These are phyloP conservation scores for Plasmopara viticola DNA, from an alignment of 352 stramenopile species.

Conservation along the genomic window DNA sequence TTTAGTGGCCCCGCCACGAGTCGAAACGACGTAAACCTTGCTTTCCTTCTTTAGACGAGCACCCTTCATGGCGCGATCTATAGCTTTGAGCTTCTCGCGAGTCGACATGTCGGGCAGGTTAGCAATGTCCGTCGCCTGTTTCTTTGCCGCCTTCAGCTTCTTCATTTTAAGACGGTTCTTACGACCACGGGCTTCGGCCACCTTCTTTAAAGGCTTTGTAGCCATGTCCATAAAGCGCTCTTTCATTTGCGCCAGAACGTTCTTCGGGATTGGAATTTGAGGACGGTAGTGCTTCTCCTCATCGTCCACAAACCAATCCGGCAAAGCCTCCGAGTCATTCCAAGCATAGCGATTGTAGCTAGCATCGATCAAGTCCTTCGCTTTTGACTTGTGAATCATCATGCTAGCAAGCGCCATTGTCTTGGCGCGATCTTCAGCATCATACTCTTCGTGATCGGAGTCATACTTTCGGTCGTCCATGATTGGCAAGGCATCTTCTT, in stretches of 20 bases:
- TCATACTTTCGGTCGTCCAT: constrained; percentile 92
- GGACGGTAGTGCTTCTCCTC: constrained; percentile 96
- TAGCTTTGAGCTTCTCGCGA: constrained; percentile 96
- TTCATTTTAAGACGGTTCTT: constrained; percentile 93
- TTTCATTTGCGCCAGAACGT: constrained; percentile 98
- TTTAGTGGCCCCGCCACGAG: constrained; percentile 49
- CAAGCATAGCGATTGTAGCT: constrained; percentile 99
- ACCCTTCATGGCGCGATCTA: constrained; percentile 96
- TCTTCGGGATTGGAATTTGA: constrained; percentile 94
- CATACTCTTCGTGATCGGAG: constrained; percentile 96
- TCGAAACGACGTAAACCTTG: constrained; percentile 96
- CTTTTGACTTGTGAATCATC: constrained; percentile 96
- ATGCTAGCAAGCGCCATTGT: constrained; percentile 96
- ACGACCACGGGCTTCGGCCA: constrained; percentile 94
- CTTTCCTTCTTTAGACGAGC: constrained; percentile 85
- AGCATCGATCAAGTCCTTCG: constrained; percentile 97
- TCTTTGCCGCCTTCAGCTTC: constrained; percentile 96
- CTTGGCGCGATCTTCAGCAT: constrained; percentile 94
- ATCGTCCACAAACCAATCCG: constrained; percentile 97
- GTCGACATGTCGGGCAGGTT: constrained; percentile 96
- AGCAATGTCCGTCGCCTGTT: constrained; percentile 94
- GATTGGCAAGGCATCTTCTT: constrained; percentile 41
- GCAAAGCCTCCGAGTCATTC: constrained; percentile 95
- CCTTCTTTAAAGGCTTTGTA: constrained; percentile 98
- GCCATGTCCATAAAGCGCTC: constrained; percentile 94